Base-by-base conservation (phyloP, 805 yeast genomes). In the Candida boleticola region DNA sequence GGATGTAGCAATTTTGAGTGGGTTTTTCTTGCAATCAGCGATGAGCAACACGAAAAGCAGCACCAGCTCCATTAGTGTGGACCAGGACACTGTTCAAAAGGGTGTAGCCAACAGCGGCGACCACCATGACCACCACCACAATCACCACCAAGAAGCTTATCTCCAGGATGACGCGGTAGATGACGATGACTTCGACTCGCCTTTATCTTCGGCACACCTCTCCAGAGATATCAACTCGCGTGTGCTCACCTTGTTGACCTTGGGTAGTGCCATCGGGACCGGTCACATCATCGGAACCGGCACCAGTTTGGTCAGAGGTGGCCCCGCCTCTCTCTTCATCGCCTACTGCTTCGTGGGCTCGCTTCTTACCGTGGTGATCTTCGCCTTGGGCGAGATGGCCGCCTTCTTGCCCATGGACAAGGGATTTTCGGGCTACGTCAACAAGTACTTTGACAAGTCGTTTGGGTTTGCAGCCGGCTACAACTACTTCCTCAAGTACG, bases 351-450 rank as follows among this genome's bases (percentile, higher is more conserved):
- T 39, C 53, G 16, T 65, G 55, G 55, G 62, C 68, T 7, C 43
- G 50, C 39, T 25, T 7, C 27, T 57, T 55, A 41, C 54, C 60
- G 32, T 63, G 64, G 62, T 64, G 65, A 2, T 57, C 62, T 50
- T 64, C 60, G 68, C 60, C 57, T 53, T 57, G 60, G 71, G 65
- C 5, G 70, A 64, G 45, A 64, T 65, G 70, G 60, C 68, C 42
- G 51, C 64, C 2, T 65, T 48, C 37, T 50, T 64, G 32, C 71
- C 71, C 3, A 61, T 63, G 31, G 59, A 60, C 39, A 68, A 69
- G 11, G 46, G 64, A 5, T 62, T 63, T 29, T 53, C 61, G 40
- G 67, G 63, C 39, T 63, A 44, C 46, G 50, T 61, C 13, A 64
- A 68, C 11, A 51, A 68, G 34, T 63, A 57, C 57, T 57, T 65